Base-by-base conservation (phyloP, 495 filamentous ascomycete genomes). In the Neurospora sp. region DNA sequence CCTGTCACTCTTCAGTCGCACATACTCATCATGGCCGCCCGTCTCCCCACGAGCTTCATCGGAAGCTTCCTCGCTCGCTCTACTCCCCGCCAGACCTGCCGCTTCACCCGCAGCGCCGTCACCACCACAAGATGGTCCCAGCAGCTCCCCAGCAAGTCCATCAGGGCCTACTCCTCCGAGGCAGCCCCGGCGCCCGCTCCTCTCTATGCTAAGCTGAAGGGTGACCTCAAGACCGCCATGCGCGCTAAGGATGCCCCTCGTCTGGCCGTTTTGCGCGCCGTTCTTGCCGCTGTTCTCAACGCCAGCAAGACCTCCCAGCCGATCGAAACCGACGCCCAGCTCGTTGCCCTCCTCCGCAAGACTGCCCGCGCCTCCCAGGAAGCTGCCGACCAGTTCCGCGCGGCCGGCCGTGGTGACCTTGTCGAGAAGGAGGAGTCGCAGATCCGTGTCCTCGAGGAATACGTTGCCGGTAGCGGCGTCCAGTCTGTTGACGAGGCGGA, bases 161-260 rank as follows among this genome's bases (percentile, higher is more conserved):
- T 73, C 74, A 75, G 80, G 69, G 75, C 73, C 69, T 86, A 84
- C 78, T 84, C 83, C 38, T 79, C 80, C 74, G 82, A 82, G 2
- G 71, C 78, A 18, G 71, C 78, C 23, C 76, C 80, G 12, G 74
- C 82, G 3, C 78, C 83, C 40, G 82, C 84, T n/a, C 82, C 83
- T 9, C 79, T 85, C 6, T 78, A 85, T 23, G 75, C 80, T 62
- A 86, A 79, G 76, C 74, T 85, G 72, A 89, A 88, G 71, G 81
- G 79, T 66, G 89, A 90, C 74, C 80, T 90, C 71, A 90, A 90
- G 79, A 79, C 82, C 42, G 87, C 89, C 69, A 89, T 90, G 89
- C 84, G 85, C 48, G 82, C 81, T 59, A 90, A 90, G 79, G 87
- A 89, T 75, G 80, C 85, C 66, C 80, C 83, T 37, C 82, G 86